Evolutionary conservation across 169 alveolate species (phyloP), one percentile per base, ranked within the genome.

Genomic region (Toxoplasma gondii): DNA sequence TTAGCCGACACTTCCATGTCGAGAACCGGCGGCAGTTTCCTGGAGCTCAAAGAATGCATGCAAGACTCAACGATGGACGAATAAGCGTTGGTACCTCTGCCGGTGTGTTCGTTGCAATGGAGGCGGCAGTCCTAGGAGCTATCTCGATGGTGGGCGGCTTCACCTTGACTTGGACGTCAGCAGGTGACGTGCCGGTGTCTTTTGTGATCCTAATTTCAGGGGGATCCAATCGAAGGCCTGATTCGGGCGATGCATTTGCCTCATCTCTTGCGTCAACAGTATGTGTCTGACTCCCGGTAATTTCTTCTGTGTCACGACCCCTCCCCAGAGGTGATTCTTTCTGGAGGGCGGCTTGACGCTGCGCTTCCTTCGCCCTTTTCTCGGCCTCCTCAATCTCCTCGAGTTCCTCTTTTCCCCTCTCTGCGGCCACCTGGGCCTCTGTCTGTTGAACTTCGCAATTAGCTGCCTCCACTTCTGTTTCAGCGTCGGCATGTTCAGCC

Each of bases 61-160:
- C 90, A 29, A 45, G 67, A 2, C 41, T 19, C 67, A 10, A 38
- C 54, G 31, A 27, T 1, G 34, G 22, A 36, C 49, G 27, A 16
- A 5, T 45, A 41, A 41, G 54, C 67, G 41, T 17, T 10, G 31
- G 1, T 82, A 45, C 90, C 67, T 82, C 49, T 38, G 9, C 58
- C 29, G 90, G 90, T 41, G 90, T 82, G 90, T 82, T 82, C 69
- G 90, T 82, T 41, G 90, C 90, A 41, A 82, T 82, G 10, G 90
- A 38, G 34, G 90, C 90, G 9, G 90, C 90, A 31, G 90, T 82
- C 67, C 90, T 17, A 34, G 90, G 90, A 10, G 38, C 90, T 17
- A 82, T 82, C 69, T 82, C 90, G 29, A 82, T 29, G 38, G 34
- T 44, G 19, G 90, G 90, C 84, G 90, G 69, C 67, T 24, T 17